A percentile compares a stretch with the other conserved stretches of the same genome.
phyloP scores from a whole-genome alignment of 441 rosid species.

The Gossypium trilobum region DNA sequence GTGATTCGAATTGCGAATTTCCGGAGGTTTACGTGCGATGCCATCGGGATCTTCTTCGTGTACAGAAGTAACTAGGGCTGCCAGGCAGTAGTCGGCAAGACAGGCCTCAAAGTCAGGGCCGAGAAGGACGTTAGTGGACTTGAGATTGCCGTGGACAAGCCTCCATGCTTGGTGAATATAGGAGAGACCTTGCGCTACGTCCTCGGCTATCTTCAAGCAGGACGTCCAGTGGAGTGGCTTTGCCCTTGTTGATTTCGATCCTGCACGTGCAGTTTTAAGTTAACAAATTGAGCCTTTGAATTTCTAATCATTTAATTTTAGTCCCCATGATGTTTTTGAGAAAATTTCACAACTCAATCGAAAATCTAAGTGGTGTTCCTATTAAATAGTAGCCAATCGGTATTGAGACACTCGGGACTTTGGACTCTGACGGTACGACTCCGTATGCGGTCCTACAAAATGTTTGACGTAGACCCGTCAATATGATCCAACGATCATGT shows the following conservation, averaged over 20 bases:
- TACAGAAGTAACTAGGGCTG: constrained; percentile 38
- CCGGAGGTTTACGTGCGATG: constrained; percentile 54
- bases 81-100: constrained; percentile 65
- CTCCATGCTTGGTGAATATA: constrained; percentile 87
- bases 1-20: constrained; percentile 37
- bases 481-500: neutral
- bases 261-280: constrained; percentile 27
- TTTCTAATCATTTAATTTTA: neutral
- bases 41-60: constrained; percentile 40
- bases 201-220: constrained; percentile 86
- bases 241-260: constrained; percentile 69
- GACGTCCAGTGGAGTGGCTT: constrained; percentile 97
- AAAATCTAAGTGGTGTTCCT: neutral
- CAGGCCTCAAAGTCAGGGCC: constrained; percentile 84
- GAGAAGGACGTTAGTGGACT: constrained; percentile 68
- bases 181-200: constrained; percentile 81
- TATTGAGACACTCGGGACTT: neutral
- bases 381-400: neutral
- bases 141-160: constrained; percentile 73
- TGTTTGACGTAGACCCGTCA: neutral
- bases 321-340: neutral
- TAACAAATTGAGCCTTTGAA: neutral
- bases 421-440: neutral
- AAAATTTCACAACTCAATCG: neutral
- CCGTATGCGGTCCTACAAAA: neutral